These are phyloP conservation scores for Pascua guehoae DNA, from an alignment of 1,284 basidiomycete genomes.

Conservation along the genomic window DNA sequence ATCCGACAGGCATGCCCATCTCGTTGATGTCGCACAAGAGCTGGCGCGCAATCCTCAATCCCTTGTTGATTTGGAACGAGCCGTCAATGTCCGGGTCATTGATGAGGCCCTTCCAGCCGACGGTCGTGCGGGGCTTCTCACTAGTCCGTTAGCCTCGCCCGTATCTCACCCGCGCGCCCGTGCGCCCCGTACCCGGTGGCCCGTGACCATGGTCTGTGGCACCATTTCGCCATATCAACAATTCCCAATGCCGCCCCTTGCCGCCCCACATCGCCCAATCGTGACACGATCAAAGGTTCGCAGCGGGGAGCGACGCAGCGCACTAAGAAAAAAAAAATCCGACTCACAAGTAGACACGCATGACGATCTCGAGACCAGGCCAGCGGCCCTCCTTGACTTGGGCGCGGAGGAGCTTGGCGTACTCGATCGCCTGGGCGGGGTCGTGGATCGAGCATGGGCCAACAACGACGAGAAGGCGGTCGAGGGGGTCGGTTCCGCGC, in stretches of 20 bases:
- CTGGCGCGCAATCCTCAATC: slow-evolving; percentile 82
- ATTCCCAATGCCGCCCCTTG: too few relatives aligned
- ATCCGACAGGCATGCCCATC: slow-evolving; percentile 78
- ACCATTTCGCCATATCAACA: too few relatives aligned
- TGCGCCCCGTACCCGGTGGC: too few relatives aligned
- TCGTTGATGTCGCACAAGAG: slow-evolving; percentile 83
- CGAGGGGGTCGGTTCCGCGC: slow-evolving; percentile 66
- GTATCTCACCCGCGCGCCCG: background rate
- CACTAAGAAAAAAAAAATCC: too few relatives aligned
- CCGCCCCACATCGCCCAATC: too few relatives aligned
- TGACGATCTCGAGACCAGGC: slow-evolving; percentile 76
- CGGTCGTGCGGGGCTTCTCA: slow-evolving; percentile 57
- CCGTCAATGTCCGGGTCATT: slow-evolving; percentile 57
- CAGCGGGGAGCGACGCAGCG: too few relatives aligned
- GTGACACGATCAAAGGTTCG: too few relatives aligned
- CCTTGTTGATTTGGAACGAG: slow-evolving; percentile 80
- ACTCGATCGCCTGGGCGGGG: slow-evolving; percentile 81
- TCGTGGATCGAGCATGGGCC: slow-evolving; percentile 97
- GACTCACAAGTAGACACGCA: slow-evolving; percentile 83
- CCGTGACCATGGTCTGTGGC: too few relatives aligned
- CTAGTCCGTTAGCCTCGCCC: slow-evolving; percentile 12
- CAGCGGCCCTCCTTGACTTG: slow-evolving; percentile 62
- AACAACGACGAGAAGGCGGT: slow-evolving; percentile 81
- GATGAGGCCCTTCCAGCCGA: slow-evolving; percentile 98
- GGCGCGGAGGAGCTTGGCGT: slow-evolving; percentile 70